These are phyloP conservation scores for Diophrys sp. DNA, from an alignment of 73 alveolate species.

Conservation along the genomic window DNA sequence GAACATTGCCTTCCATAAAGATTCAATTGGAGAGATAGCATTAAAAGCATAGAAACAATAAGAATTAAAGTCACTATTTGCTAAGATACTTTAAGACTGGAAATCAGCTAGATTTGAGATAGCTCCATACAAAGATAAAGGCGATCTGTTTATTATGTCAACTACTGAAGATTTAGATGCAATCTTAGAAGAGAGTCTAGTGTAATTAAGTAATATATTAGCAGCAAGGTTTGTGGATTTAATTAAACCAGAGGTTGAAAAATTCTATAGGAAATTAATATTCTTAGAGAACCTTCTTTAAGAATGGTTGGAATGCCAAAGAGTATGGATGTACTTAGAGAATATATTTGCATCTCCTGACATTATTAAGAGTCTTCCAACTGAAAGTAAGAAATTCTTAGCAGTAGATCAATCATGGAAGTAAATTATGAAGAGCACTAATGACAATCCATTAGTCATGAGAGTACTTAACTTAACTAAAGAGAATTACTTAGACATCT, in stretches of 20 bases:
- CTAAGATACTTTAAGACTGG: slow-evolving; percentile 90
- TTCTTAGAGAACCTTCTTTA: slow-evolving; percentile 88
- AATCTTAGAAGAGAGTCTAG: slow-evolving; percentile 93
- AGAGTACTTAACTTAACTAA: slow-evolving; percentile 13
- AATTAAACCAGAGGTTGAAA: slow-evolving; percentile 83
- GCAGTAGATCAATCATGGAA: slow-evolving; percentile 67
- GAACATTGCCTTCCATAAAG: slow-evolving; percentile 75
- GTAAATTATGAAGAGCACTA: slow-evolving; percentile 63
- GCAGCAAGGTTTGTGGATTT: slow-evolving; percentile 91
- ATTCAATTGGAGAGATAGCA: slow-evolving; percentile 80
- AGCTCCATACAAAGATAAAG: slow-evolving; percentile 75
- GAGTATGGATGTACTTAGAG: slow-evolving; percentile 98
- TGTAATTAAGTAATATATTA: slow-evolving; percentile 79
- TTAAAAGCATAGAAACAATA: slow-evolving; percentile 83
- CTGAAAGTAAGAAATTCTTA: slow-evolving; percentile 52
- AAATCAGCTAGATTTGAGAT: slow-evolving; percentile 81
- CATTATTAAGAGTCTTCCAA: slow-evolving; percentile 79
- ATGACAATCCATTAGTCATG: slow-evolving; percentile 32
- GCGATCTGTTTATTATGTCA: slow-evolving; percentile 81
- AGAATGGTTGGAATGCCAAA: slow-evolving; percentile 98
- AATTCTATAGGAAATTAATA: slow-evolving; percentile 83
- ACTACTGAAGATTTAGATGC: slow-evolving; percentile 88
- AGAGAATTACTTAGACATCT: slow-evolving; percentile 59
- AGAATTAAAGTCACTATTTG: slow-evolving; percentile 83
- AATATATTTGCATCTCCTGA: slow-evolving; percentile 88